Conservation (phyloP, 306 rosid species). For the Begonia masoniana region DNA sequence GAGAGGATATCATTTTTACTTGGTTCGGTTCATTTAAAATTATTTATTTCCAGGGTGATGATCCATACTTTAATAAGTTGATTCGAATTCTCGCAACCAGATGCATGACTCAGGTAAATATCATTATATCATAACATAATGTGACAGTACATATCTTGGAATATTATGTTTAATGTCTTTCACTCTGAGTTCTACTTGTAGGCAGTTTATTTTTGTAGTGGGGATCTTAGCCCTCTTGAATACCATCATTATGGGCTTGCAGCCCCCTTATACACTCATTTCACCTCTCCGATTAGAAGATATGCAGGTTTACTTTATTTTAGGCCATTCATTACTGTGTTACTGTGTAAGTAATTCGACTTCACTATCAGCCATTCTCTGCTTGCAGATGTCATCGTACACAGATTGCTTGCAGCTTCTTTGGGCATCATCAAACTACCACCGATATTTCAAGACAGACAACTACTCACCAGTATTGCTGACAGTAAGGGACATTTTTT, state of each 20-base stretch:
- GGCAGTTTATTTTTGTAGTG: conserved; percentile 97
- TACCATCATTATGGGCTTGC: conserved; percentile 98
- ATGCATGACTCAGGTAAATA: conserved; percentile 92
- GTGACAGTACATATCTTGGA: too few relatives aligned
- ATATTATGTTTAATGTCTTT: not conserved
- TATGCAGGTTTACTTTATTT: conserved; percentile 55
- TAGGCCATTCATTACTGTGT: conserved; percentile 5
- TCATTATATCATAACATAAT: conserved; percentile 2
- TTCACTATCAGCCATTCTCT: conserved; percentile 9
- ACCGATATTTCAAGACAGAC: conserved; percentile 56
- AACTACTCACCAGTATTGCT: conserved; percentile 58
- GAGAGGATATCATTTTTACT: too few relatives aligned
- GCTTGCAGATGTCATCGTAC: conserved; percentile 77
- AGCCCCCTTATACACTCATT: conserved; percentile 80
- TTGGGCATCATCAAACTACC: conserved; percentile 73
- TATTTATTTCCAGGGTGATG: conserved; percentile 52
- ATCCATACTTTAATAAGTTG: conserved; percentile 91
- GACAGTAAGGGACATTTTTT: conserved; percentile 57
- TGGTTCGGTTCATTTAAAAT: not conserved
- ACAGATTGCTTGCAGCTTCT: conserved; percentile 92
- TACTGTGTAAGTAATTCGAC: conserved; percentile 9
- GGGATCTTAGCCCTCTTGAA: conserved; percentile 90
- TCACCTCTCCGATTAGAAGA: conserved; percentile 96
- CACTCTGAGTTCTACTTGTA: conserved; percentile 13
- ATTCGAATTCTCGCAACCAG: conserved; percentile 90